These are phyloP conservation scores for Gloeopeniophorella convolvens DNA, from an alignment of 768 basidiomycete species.

Conservation along the genomic window DNA sequence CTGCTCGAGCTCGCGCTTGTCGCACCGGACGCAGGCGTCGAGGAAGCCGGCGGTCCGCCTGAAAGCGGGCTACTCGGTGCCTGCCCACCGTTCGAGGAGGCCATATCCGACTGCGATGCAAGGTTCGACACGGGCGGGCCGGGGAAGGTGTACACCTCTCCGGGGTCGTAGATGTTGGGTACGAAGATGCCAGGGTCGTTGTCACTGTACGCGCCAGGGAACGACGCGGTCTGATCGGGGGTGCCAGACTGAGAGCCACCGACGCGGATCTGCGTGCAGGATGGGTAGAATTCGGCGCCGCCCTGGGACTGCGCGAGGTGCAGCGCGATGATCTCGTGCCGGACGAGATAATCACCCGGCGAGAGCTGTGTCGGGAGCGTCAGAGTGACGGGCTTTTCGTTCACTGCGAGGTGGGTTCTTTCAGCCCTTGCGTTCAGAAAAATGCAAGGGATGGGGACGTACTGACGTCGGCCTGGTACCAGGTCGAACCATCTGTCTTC, in stretches of 20 bases:
- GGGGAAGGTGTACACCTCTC: conserved; percentile 7
- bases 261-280: conserved; percentile 52
- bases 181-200: conserved; percentile 66
- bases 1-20: not conserved
- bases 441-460: conserved; percentile 13
- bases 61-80: too few species aligned
- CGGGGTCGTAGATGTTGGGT: conserved; percentile 29
- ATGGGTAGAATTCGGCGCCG: conserved; percentile 78
- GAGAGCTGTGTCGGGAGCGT: conserved; percentile 41
- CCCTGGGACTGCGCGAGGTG: conserved; percentile 51
- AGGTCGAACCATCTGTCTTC: conserved; percentile 22
- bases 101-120: conserved; percentile 7
- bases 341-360: conserved; percentile 67
- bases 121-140: conserved; percentile 20
- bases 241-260: conserved; percentile 46
- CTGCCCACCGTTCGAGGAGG: not conserved
- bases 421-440: not conserved
- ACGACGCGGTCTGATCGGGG: conserved; percentile 51
- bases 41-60: too few species aligned
- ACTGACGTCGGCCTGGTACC: conserved; percentile 29
- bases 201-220: conserved; percentile 72
- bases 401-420: conserved; percentile 19
- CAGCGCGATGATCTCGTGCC: conserved; percentile 75
- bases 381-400: conserved; percentile 23
- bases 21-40: too few species aligned